Evolutionary conservation across 2,329 filamentous ascomycete species (phyloP), one percentile per base, ranked within the genome.

Genomic region (Aureobasidium pullulans): DNA sequence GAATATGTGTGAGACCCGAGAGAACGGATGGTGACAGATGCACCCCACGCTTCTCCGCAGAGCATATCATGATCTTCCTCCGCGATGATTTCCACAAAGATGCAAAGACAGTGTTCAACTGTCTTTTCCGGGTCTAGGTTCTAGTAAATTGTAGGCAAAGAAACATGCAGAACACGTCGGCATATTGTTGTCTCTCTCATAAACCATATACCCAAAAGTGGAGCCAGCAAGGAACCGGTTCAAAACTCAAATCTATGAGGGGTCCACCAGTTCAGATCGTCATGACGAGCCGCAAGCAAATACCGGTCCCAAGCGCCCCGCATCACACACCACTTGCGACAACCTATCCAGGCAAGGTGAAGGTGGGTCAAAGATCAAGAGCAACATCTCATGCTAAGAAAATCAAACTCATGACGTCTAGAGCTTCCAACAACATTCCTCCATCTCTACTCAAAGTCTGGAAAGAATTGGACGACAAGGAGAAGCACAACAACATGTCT

Each of bases 351-450:
- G n/a, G 19, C 16, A 40, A 40, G 4, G 23, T 4, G 8, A 31
- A 40, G 13, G 50, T 54, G 37, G 39, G 50, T 54, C 50, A 23
- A 23, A 23, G 23, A 23, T 23, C 23, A 23, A 23, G 23, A 23
- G 23, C 23, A 23, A 23, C 23, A 23, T 23, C 23, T 23, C 23
- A 1, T 23, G 23, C 23, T 23, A 23, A 23, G 23, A 23, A 39
- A 39, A 49, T 19, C 16, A n/a, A 32, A 23, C 23, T 23, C 28
- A 63, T 62, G 62, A 52, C 62, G 43, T 40, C 46, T 29, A 64
- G 64, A 65, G 64, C 67, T 60, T 66, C 65, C 11, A 64, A 63
- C 57, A 68, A 66, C 50, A 67, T 66, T 13, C 65, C 66, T 6
- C 62, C 64, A 50, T 67, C 65, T 13, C 57, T 68, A 19, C 60